phyloP scores from a whole-genome alignment of 192 early-diverging fungal species.

The Backusella tuberculispora region DNA sequence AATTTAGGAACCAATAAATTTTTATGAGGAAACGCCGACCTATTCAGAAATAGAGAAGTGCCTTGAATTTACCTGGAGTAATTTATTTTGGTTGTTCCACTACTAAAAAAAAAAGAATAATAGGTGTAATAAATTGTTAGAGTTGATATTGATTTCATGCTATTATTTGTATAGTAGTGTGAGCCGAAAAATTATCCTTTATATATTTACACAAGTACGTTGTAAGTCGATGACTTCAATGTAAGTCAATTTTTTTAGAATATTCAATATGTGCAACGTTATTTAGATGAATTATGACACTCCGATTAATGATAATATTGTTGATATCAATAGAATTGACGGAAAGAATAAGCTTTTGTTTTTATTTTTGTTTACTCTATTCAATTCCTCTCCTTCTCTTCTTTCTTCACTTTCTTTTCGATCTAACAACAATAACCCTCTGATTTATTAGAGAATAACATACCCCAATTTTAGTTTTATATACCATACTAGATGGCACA shows the following conservation, averaged over 20 bases:
- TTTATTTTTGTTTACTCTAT: conserved; percentile 10
- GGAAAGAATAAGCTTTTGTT: not conserved
- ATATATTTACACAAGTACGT: not conserved
- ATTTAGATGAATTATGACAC: not conserved
- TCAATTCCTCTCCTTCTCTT: conserved; percentile 3
- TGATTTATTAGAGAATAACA: not conserved
- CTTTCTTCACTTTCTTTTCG: not conserved
- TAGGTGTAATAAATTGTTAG: not conserved
- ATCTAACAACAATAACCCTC: conserved; percentile 6
- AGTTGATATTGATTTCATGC: not conserved
- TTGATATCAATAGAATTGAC: conserved; percentile 8
- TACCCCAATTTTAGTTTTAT: conserved; percentile 10
- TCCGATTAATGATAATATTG: conserved; percentile 10
- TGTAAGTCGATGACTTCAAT: not conserved
- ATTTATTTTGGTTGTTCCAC: not conserved
- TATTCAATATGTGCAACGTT: conserved; percentile 3
- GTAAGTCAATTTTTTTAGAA: not conserved
- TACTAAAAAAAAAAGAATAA: not conserved
- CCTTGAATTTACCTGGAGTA: not conserved
- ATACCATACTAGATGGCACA: conserved; percentile 17
- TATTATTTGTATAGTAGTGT: not conserved
- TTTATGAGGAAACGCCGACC: not conserved
- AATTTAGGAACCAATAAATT: not conserved
- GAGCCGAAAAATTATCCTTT: not conserved
- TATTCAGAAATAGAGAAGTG: not conserved